Percentiles rank a stretch among this genome's conserved stretches.
Evolutionary conservation across 805 yeast genomes (phyloP).

Genomic region (Wickerhamomyces silvicola): DNA sequence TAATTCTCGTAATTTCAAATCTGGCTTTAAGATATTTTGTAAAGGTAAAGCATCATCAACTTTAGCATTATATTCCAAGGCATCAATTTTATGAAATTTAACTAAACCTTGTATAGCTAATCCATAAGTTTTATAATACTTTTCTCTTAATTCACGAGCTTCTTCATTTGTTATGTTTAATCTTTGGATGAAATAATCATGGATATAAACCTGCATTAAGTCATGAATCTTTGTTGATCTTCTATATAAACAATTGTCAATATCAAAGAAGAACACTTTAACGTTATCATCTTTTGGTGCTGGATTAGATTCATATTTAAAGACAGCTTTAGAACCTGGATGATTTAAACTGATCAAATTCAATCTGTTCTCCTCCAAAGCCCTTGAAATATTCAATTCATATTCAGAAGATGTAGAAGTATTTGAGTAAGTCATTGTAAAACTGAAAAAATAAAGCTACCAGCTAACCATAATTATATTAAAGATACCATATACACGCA

Average conservation of each 20-base stretch:
- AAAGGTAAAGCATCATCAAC: conserved; percentile 93
- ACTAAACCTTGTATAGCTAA: conserved; percentile 88
- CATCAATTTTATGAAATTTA: conserved; percentile 62
- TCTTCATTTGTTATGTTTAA: conserved; percentile 61
- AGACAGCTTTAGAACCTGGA: conserved; percentile 26
- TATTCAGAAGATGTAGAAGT: too few species aligned
- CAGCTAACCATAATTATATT: too few species aligned
- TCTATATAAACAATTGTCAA: conserved; percentile 85
- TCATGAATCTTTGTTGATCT: conserved; percentile 74
- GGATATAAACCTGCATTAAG: conserved; percentile 82
- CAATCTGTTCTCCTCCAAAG: conserved; percentile 22
- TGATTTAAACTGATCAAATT: conserved; percentile 28
- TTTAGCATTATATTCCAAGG: conserved; percentile 76
- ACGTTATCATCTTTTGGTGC: conserved; percentile 25
- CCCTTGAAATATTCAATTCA: too few species aligned
- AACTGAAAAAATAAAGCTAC: too few species aligned
- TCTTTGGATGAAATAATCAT: conserved; percentile 65
- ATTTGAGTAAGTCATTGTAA: too few species aligned
- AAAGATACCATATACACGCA: too few species aligned
- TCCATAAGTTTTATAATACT: conserved; percentile 83
- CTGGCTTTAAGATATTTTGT: conserved; percentile 67
- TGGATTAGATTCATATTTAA: conserved; percentile 22
- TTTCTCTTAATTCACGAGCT: conserved; percentile 64
- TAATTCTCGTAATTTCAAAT: conserved; percentile 45
- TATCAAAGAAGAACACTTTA: conserved; percentile 73